Conservation (phyloP, 129 eudicot species). For the carrot (Daucus carota) region DH1_v3.0 NC_030383.2:49196001-49196500, state of each 20-base stretch:
- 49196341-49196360: background rate
- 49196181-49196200: constrained; percentile 83
- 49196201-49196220: background rate
- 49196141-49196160: constrained; percentile 98
- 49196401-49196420: background rate
- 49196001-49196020: background rate
- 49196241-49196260: background rate
- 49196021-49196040: background rate
- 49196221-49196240: background rate
- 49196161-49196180: constrained; percentile 91
- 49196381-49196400: background rate
- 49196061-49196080: background rate
- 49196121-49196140: constrained; percentile 2
- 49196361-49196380: background rate
- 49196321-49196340: background rate
- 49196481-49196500: background rate
- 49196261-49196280: background rate
- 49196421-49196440: background rate
- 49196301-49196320: background rate
- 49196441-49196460: background rate
- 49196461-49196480: background rate
- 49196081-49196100: background rate
- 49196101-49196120: background rate
- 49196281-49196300: background rate
- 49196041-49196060: constrained; percentile 2